Base-by-base conservation (phyloP, 2,329 filamentous ascomycete genomes). In the Trichoderma afroharzianum region DNA sequence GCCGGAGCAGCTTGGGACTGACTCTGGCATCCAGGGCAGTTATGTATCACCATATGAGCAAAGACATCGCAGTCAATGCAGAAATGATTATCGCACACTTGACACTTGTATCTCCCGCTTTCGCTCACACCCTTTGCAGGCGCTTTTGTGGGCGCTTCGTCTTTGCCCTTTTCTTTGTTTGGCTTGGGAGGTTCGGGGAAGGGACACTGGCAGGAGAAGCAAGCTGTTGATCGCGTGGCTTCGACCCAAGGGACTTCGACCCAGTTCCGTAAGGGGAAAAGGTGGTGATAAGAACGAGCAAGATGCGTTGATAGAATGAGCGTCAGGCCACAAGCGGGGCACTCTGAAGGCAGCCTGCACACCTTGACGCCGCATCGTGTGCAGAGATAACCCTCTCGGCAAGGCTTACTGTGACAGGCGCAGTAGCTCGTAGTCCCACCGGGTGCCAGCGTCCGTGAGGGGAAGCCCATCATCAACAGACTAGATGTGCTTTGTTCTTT, bases 11-110 rank as follows among this genome's bases (percentile, higher is more conserved):
- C 26, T 4, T 61, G 66, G 4, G 36, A 6, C 21, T 62, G 67
- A 77, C 87, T 88, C 80, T 89, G 91, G 80, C 96, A 99, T 0
- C 95, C 95, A 0, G 96, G 95, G 78, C 96, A 99, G 81, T 98
- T 98, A 80, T 99, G 95, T 66, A 97, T 88, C 14, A 97, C 90
- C 82, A 98, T 94, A 80, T 99, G 96, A 28, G 93, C 92, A 82
- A 96, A 98, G 28, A 98, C 90, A 80, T 99, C 96, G 80, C 96
- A 99, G 80, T 99, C 96, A 75, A 99, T 97, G 84, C 96, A 99
- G 80, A 98, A 99, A 82, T 98, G 95, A 72, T 93, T 91, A 3
- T 87, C 83, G 81, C 96, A 99, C n/a, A 91, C 90, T 75, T 92
- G 88, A 80, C 96, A 99, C 72, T 93, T 93, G 79, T 99, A 99